Evolutionary conservation across 2,329 filamentous ascomycete species (phyloP).

Genomic region (Daldinia sp.): DNA sequence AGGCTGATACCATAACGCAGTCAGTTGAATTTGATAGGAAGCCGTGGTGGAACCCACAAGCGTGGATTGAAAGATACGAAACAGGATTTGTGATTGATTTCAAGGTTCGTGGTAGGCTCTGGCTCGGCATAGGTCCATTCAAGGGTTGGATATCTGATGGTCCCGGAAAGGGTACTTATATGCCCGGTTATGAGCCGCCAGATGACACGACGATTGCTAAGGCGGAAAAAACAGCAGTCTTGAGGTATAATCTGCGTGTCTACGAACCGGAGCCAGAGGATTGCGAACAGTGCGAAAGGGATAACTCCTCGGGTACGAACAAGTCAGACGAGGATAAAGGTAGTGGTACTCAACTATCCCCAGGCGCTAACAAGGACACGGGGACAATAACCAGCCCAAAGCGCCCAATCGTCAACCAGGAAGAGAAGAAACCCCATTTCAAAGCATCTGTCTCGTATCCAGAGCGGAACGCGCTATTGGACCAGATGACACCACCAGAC

Average conservation of each 20-base stretch:
- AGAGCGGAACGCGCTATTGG: background rate
- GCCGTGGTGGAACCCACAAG: slow-evolving; percentile 20
- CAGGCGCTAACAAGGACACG: background rate
- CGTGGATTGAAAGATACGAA: slow-evolving; percentile 29
- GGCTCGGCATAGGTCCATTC: slow-evolving; percentile 38
- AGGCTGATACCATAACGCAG: background rate
- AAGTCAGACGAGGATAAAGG: background rate
- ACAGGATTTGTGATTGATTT: slow-evolving; percentile 10
- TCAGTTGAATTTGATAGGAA: slow-evolving; percentile 2
- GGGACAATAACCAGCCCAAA: background rate
- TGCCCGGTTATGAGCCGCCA: slow-evolving; percentile 30
- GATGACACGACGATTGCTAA: slow-evolving; percentile 26
- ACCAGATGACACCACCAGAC: background rate
- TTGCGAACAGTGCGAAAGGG: background rate
- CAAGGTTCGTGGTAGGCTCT: slow-evolving; percentile 3
- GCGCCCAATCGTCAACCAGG: background rate
- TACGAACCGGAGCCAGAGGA: background rate
- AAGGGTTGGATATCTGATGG: slow-evolving; percentile 37
- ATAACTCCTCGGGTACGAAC: background rate
- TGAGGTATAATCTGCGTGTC: background rate
- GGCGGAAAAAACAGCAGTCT: slow-evolving; percentile 25
- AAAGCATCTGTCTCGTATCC: background rate
- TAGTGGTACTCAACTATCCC: background rate
- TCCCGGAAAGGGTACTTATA: slow-evolving; percentile 31
- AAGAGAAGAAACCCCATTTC: background rate